Base-by-base conservation (phyloP, 1,284 basidiomycete genomes). In the Mycena sp. region DNA sequence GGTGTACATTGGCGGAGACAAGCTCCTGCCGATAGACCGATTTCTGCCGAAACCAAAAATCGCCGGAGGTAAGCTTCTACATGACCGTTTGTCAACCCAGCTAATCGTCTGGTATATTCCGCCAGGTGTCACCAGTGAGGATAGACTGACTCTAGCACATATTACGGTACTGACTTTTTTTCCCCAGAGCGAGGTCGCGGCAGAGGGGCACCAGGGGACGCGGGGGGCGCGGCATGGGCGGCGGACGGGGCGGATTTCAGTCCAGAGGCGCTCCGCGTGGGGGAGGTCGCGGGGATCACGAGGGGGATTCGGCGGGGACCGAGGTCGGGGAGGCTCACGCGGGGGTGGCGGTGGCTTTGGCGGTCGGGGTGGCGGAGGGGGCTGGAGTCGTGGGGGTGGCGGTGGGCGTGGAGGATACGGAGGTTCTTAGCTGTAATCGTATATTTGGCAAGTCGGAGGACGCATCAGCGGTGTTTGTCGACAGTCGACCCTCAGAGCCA, bases 41-140 rank as follows among this genome's bases (percentile, higher is more conserved):
- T 99, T 99, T 83, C 81, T 99, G 69, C 98, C 98, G 4, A 99
- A 97, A 83, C 97, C 98, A 55, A 99, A 98, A 83, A 81, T 85
- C 21, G 83, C 81, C 68, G 90, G 88, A 78, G 90, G 91, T 90
- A 73, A 63, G 85, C 54, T 38, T 70, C 28, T 37, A 57, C 35
- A 29, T 61, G 12, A 64, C 60, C 37, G 19, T 65, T 25, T 37
- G 25, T 56, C 43, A 44, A 46, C 55, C 52, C 44, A 32, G 54
- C 53, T 71, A 17, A 50, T 28, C 62, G 40, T 5, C 32, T 17
- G 38, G n/a, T 44, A 19, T 29, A 35, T 35, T 35, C 28, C 63
- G 29, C 35, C 43, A 87, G 85, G 81, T 73, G 76, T 86, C 68
- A 78, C 82, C 72, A 87, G 86, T 85, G 77, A 70, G 80, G 45